These are phyloP conservation scores for Pseudogymnoascus pannorum DNA, from an alignment of 2,329 filamentous ascomycete species.

Conservation along the genomic window DNA sequence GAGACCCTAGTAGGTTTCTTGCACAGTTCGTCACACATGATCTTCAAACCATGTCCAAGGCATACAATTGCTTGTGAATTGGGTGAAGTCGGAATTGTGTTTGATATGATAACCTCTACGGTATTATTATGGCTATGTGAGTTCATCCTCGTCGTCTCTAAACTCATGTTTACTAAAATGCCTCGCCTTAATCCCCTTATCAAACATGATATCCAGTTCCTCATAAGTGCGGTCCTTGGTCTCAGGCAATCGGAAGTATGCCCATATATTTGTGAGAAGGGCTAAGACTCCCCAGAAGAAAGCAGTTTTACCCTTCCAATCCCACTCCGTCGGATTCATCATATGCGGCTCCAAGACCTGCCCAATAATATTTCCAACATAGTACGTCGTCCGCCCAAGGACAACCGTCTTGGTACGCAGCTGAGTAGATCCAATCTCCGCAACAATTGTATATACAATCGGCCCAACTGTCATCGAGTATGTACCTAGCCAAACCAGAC, in stretches of 20 bases:
- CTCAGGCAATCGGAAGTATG: conserved; percentile 43
- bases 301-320: conserved; percentile 32
- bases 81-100: too few relatives aligned
- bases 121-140: not conserved
- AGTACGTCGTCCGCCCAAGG: conserved; percentile 33
- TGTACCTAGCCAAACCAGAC: conserved; percentile 24
- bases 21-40: not conserved
- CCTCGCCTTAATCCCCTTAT: conserved; percentile 60
- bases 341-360: conserved; percentile 26
- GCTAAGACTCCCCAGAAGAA: conserved; percentile 36
- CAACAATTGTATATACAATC: conserved; percentile 32
- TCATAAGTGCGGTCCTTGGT: conserved; percentile 57
- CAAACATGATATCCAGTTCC: conserved; percentile 77
- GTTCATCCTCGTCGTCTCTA: not conserved
- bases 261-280: conserved; percentile 37
- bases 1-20: too few relatives aligned
- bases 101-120: too few relatives aligned
- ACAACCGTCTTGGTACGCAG: conserved; percentile 33
- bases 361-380: conserved; percentile 26
- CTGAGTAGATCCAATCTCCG: conserved; percentile 32
- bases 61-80: not conserved
- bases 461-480: conserved; percentile 34
- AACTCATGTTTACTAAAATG: conserved; percentile 50
- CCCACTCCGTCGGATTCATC: conserved; percentile 28
- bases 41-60: not conserved